Evolutionary conservation across 352 stramenopile genomes (phyloP), one percentile per base, ranked within the genome.

Genomic region (Pythium guiyangense): DNA sequence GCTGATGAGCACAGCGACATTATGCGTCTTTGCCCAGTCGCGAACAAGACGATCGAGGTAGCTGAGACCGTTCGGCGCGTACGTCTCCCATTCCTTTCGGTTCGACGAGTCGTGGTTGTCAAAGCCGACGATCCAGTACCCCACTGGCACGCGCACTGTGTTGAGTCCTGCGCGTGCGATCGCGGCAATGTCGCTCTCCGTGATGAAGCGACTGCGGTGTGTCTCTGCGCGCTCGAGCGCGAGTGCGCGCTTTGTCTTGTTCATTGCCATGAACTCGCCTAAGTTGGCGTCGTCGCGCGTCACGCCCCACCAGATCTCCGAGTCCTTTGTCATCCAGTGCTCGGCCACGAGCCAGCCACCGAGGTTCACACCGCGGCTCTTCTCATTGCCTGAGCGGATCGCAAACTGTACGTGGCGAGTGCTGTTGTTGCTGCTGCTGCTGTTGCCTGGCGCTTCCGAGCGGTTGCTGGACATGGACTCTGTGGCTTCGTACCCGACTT

Each of bases 41-140:
- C 59, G 67, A 27, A 87, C 69, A 37, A 88, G 66, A 4, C 52
- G 42, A 61, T 88, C 77, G 45, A 88, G 66, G 58, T 37, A 37
- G 31, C 12, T 37, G n/a, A 89, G 59, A 0, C 63, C 71, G 4
- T 68, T 67, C 17, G 63, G 66, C 2, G 76, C 70, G 54, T 76
- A 88, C 26, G 75, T 66, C 15, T 67, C 29, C 71, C 74, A 89
- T 57, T 87, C 73, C 9, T 54, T 58, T 25, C 59, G 54, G 6
- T 64, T 57, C 4, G 61, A 74, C 18, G 66, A 62, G 40, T 88
- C 77, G 58, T 88, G 51, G 49, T 84, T n/a, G 65, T 88, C 74
- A 45, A 82, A 87, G 40, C 78, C 77, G 2, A 77, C 61, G 69
- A 94, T 90, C 84, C 81, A 94, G 60, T 87, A 92, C 17, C 84